Conservation (phyloP, 116 monocot genomes). For the Zostera marina region DNA sequence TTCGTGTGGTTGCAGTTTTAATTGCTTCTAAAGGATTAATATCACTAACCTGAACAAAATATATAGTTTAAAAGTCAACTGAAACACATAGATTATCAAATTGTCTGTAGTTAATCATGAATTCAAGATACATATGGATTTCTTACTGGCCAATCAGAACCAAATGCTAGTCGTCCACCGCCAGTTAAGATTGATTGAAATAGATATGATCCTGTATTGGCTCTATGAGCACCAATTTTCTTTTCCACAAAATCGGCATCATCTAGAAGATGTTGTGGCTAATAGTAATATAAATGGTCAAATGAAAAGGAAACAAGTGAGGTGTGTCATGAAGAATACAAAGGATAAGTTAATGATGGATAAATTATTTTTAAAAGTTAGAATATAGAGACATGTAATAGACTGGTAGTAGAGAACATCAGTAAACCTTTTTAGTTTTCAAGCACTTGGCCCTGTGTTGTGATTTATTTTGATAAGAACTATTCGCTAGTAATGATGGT, state of each 20-base stretch:
- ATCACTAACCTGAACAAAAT: slow-evolving; percentile 45
- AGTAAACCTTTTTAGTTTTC: too few species aligned
- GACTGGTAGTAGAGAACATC: too few species aligned
- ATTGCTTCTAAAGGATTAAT: slow-evolving; percentile 66
- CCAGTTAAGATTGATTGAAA: slow-evolving; percentile 49
- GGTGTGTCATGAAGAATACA: background rate
- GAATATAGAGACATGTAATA: too few species aligned
- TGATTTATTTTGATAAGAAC: too few species aligned
- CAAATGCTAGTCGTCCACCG: slow-evolving; percentile 53
- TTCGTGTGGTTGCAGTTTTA: slow-evolving; percentile 51
- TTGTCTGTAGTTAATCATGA: too few species aligned
- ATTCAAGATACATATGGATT: too few species aligned
- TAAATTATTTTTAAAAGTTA: too few species aligned
- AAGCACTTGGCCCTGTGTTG: too few species aligned
- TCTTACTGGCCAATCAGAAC: slow-evolving; percentile 95
- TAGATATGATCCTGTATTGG: slow-evolving; percentile 54
- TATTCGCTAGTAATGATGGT: too few species aligned
- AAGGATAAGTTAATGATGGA: background rate
- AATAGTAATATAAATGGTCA: slow-evolving; percentile 3
- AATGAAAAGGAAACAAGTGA: background rate
- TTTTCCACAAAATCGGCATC: slow-evolving; percentile 62
- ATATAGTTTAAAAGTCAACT: background rate
- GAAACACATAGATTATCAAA: slow-evolving; percentile 4
- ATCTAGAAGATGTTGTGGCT: slow-evolving; percentile 87
- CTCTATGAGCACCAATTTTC: slow-evolving; percentile 52